Conservation (phyloP, 2,329 filamentous ascomycete species). For the Aspergillus fumigatiaffinis region DNA sequence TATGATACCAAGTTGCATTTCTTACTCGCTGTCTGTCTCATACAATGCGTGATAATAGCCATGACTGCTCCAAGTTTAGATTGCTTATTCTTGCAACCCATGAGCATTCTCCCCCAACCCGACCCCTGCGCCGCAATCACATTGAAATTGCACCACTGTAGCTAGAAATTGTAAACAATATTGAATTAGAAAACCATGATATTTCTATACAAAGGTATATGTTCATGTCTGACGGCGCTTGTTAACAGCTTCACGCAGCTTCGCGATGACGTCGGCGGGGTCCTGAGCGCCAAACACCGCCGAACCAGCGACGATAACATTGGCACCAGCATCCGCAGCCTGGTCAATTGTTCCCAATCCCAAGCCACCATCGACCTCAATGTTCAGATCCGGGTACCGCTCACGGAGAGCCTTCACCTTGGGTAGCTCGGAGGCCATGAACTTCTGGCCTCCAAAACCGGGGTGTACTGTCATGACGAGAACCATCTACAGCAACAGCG, state of each 20-base stretch:
- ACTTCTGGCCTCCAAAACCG: constrained; percentile 96
- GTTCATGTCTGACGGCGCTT: constrained; percentile 40
- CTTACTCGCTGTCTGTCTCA: neutral
- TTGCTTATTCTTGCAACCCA: too few relatives aligned
- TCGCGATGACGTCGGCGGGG: constrained; percentile 78
- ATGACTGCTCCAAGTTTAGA: neutral
- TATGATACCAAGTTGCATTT: neutral
- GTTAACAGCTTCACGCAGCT: constrained; percentile 76
- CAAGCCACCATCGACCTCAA: constrained; percentile 93
- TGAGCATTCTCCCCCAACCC: too few relatives aligned
- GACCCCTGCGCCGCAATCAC: too few relatives aligned
- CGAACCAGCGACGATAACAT: constrained; percentile 95
- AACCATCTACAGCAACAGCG: constrained; percentile 68
- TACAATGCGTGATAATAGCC: neutral
- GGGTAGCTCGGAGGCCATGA: constrained; percentile 93
- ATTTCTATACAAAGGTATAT: neutral
- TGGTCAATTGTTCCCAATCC: constrained; percentile 86
- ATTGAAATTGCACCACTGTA: neutral
- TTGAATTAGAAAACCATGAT: neutral
- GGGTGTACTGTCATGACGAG: constrained; percentile 98
- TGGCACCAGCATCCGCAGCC: constrained; percentile 91
- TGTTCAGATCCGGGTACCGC: constrained; percentile 87
- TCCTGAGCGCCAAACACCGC: constrained; percentile 92
- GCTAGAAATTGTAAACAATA: neutral
- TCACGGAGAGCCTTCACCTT: constrained; percentile 82